A percentile compares a stretch with the other conserved stretches of the same genome.
Evolutionary conservation across 208 protist species (phyloP).

Genomic region (Leptomonas pyrrhocoris): DNA sequence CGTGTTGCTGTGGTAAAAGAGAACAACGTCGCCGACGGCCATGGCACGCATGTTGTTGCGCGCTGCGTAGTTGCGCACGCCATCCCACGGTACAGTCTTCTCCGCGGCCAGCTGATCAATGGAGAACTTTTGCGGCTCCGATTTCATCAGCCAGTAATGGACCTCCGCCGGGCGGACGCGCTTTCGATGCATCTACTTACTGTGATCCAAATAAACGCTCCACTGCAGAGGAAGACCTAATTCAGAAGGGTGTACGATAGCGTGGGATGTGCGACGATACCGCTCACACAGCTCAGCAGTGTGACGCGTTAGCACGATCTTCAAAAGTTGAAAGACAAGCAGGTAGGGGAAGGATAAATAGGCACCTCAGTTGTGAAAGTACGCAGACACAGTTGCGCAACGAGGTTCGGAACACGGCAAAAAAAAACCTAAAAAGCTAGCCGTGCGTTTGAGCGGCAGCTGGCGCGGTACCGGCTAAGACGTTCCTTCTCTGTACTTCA

Average conservation of each 20-base stretch:
- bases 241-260: not conserved
- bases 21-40: slow-evolving; percentile 68
- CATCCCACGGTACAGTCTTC: slow-evolving; percentile 74
- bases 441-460: no score
- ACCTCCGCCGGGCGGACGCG: slow-evolving; percentile 41
- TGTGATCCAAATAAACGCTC: not conserved
- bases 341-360: no score
- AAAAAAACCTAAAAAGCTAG: no score
- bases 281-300: no score
- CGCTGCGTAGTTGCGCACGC: slow-evolving; percentile 86
- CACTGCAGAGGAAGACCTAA: not conserved
- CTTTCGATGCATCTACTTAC: slow-evolving; percentile 39
- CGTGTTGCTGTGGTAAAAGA: slow-evolving; percentile 90
- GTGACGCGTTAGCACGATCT: no score
- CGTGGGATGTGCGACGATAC: no score
- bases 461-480: no score
- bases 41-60: slow-evolving; percentile 88
- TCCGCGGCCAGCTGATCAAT: slow-evolving; percentile 72
- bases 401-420: no score
- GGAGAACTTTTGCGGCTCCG: slow-evolving; percentile 82
- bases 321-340: no score
- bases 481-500: no score
- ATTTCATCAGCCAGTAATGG: slow-evolving; percentile 87
- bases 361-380: no score
- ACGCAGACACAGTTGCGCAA: no score